A percentile compares a stretch with the other conserved stretches of the same genome.
These are phyloP conservation scores for Microascus cirrosus DNA, from an alignment of 2,329 filamentous ascomycete genomes.

Conservation along the genomic window DNA sequence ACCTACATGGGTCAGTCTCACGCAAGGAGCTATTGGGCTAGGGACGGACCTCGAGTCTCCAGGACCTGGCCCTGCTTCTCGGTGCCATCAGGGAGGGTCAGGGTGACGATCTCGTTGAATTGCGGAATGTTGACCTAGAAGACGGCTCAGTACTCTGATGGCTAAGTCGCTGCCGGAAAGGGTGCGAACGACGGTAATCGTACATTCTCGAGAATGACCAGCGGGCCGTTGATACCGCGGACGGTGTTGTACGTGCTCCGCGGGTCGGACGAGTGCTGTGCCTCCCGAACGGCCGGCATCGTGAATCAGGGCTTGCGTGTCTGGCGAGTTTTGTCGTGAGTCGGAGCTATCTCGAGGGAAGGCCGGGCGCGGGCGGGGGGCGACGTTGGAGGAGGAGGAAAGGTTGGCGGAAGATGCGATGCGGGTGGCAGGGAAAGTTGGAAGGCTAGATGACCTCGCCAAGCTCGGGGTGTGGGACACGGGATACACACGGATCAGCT, in stretches of 20 bases:
- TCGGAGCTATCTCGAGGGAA: neutral
- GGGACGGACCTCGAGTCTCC: constrained; percentile 77
- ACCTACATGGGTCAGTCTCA: constrained; percentile 37
- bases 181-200: neutral
- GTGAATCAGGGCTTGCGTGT: neutral
- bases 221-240: constrained; percentile 91
- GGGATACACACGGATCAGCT: neutral
- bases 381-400: neutral
- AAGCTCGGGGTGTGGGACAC: neutral
- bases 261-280: constrained; percentile 43
- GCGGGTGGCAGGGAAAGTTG: neutral
- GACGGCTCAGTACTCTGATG: constrained; percentile 3
- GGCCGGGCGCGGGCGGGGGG: neutral
- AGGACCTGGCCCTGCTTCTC: constrained; percentile 91
- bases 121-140: constrained; percentile 86
- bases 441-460: neutral
- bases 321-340: neutral
- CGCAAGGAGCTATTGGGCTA: constrained; percentile 1
- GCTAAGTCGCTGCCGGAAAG: neutral
- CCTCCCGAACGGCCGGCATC: constrained; percentile 46
- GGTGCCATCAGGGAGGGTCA: constrained; percentile 92
- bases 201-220: constrained; percentile 96
- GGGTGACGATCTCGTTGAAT: constrained; percentile 95
- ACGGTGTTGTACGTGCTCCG: constrained; percentile 93
- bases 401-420: neutral